phyloP scores from a whole-genome alignment of 1,284 basidiomycete genomes.

The Cutaneotrichosporon sp. region DNA sequence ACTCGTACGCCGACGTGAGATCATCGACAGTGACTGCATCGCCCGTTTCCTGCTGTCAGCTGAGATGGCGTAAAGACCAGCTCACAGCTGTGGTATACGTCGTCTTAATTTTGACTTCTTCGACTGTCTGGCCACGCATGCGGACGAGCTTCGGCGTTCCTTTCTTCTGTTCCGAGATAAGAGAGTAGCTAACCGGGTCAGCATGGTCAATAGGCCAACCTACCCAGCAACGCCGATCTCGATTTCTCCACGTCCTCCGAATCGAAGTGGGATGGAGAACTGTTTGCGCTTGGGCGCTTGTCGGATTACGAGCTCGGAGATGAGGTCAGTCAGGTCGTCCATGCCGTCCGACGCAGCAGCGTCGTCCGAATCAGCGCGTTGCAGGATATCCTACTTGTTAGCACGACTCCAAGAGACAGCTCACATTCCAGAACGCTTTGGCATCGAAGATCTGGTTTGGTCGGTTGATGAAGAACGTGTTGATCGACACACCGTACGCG shows the following conservation, averaged over 20 bases:
- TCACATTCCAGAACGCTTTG: slow-evolving; percentile 71
- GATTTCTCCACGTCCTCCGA: slow-evolving; percentile 64
- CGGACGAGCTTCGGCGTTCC: slow-evolving; percentile 72
- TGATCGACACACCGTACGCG: slow-evolving; percentile 73
- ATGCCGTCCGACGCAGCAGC: slow-evolving; percentile 60
- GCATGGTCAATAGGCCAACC: slow-evolving; percentile 19
- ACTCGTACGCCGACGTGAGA: slow-evolving; percentile 43
- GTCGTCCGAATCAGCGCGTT: slow-evolving; percentile 55
- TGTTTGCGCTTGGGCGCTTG: slow-evolving; percentile 83
- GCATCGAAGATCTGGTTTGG: slow-evolving; percentile 66
- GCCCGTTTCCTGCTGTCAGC: slow-evolving; percentile 39
- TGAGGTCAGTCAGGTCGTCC: slow-evolving; percentile 51
- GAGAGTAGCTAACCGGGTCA: slow-evolving; percentile 61
- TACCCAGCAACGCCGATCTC: slow-evolving; percentile 88
- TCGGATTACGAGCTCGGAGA: slow-evolving; percentile 66
- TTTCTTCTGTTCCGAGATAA: slow-evolving; percentile 79
- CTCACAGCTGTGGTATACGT: slow-evolving; percentile 72
- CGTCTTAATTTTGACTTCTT: slow-evolving; percentile 65
- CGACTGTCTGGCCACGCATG: slow-evolving; percentile 69
- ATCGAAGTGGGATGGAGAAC: slow-evolving; percentile 74
- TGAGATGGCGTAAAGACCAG: background rate
- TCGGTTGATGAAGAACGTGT: slow-evolving; percentile 86
- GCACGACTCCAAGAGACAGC: slow-evolving; percentile 48
- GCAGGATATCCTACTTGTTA: slow-evolving; percentile 53
- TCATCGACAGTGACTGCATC: slow-evolving; percentile 36